Base-by-base conservation (phyloP, 495 filamentous ascomycete species). In the Penicillium daleae region DNA sequence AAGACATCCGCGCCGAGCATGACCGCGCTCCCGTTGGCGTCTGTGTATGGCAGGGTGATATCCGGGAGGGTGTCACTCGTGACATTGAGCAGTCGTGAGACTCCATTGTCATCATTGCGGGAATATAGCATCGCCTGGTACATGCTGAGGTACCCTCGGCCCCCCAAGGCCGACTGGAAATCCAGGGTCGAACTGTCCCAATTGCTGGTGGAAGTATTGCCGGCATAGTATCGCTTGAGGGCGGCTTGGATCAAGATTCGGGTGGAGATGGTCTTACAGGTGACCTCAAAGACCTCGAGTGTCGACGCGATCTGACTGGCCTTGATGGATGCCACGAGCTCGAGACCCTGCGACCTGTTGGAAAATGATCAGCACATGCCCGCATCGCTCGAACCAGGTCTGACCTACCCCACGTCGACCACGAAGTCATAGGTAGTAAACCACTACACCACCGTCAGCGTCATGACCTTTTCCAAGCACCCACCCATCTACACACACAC, bases 241-340 rank as follows among this genome's bases (percentile, higher is more conserved):
- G 86, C 81, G 26, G 74, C 63, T 63, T 94, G 91, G 2, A 93
- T 75, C 19, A 90, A 66, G 9, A 93, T 67, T 56, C 92, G 82
- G 1, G 90, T 90, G 15, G 87, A 74, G 52, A 91, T 87, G 58
- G 86, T 85, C 44, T 81, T 77, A 65, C 87, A 89, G 32, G 83
- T 86, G 4, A 89, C 84, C 74, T 92, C 86, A 61, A 93, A 85
- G 42, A 94, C 81, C 35, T 89, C 79, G 27, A 96, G 82, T 69
- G 89, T 89, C 52, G 88, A 87, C n/a, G 87, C 76, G 37, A 97
- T 82, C 69, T 93, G 88, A 22, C 89, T 86, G 27, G 92, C 88
- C 73, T 96, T 97, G 70, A 97, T 85, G 13, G 88, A 90, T 17
- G 93, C 93, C 2, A 91, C 91, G 53, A 97, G 83, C 29, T 88